A percentile compares a stretch with the other conserved stretches of the same genome.
Conservation (phyloP, 148 eudicot genomes). For the Rhododendron henanense region DNA sequence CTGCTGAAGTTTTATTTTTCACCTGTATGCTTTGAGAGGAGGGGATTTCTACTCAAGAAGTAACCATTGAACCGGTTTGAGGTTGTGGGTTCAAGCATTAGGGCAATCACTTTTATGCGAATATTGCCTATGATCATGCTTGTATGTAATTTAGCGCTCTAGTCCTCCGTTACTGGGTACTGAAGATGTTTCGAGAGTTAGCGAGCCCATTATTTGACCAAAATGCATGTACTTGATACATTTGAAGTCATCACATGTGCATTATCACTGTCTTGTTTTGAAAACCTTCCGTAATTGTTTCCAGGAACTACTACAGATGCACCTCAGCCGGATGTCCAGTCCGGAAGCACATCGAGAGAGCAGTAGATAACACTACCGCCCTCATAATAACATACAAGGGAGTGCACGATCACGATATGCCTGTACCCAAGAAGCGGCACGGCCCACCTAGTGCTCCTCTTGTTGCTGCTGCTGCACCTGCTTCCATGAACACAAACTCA, state of each 20-base stretch:
- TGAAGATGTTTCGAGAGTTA: not conserved
- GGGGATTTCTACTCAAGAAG: not conserved
- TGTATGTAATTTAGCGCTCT: not conserved
- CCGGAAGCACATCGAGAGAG: constrained; percentile 81
- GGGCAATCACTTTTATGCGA: not conserved
- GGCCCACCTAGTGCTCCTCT: constrained; percentile 28
- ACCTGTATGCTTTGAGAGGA: not conserved
- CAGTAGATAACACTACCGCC: constrained; percentile 43
- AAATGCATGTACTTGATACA: not conserved
- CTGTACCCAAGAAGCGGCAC: constrained; percentile 57
- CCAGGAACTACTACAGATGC: constrained; percentile 90
- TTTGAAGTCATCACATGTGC: not conserved
- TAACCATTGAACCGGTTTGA: not conserved
- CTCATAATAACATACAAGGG: constrained; percentile 69
- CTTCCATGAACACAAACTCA: constrained; percentile 20
- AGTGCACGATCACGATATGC: constrained; percentile 72
- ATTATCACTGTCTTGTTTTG: not conserved
- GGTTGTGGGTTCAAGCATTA: not conserved
- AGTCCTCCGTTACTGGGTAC: not conserved
- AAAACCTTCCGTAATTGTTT: not conserved
- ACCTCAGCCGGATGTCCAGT: constrained; percentile 88
- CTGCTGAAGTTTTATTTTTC: constrained; percentile 1
- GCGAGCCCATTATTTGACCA: not conserved
- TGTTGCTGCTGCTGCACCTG: constrained; percentile 28
- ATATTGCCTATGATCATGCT: not conserved